Base-by-base conservation (phyloP, 225 moss, liverwort and hornwort genomes). In the Thuidium tamariscinum region DNA sequence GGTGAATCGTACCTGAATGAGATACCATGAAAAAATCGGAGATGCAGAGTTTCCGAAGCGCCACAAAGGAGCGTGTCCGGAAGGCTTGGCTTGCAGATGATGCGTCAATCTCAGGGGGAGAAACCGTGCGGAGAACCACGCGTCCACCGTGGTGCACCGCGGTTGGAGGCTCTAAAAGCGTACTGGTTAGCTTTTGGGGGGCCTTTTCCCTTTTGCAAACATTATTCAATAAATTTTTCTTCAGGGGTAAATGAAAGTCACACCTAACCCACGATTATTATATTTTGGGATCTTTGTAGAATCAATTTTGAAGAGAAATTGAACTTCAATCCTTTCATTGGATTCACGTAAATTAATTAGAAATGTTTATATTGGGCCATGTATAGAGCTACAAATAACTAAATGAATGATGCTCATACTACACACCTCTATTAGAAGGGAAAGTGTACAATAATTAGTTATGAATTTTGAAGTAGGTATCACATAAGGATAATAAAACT, bases 121-220 rank as follows among this genome's bases (percentile, higher is more conserved):
- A 56, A 49, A 86, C 84, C 84, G 19, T 12, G 89, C 91, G 87
- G 82, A 74, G 84, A 91, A 91, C 89, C 86, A 81, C 42, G 77
- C 86, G 77, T 48, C 74, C 63, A 69, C 29, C 17, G 7, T 13
- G 10, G 12, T 22, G 52, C 77, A 42, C 30, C 19, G 41, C 20
- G 79, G 77, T 77, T 26, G 21, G 36, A 54, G 36, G 54, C 54
- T 60, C 30, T 18, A 59, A 59, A 78, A 59, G 78, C 76, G 36
- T 49, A 8, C 11, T 20, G 49, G 21, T 32, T n/a, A n/a, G 14
- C 74, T 51, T 74, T n/a, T 2, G 7, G 20, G 34, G 51, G 34
- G 12, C 74, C 51, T 51, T 51, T 26, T 0, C 13, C 2, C 7
- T 7, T 74, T 51, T 74, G 13, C 74, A 49, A 74, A 49, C n/a